Evolutionary conservation across 1,284 basidiomycete species (phyloP).

Genomic region (Apiotrichum brassicae): DNA sequence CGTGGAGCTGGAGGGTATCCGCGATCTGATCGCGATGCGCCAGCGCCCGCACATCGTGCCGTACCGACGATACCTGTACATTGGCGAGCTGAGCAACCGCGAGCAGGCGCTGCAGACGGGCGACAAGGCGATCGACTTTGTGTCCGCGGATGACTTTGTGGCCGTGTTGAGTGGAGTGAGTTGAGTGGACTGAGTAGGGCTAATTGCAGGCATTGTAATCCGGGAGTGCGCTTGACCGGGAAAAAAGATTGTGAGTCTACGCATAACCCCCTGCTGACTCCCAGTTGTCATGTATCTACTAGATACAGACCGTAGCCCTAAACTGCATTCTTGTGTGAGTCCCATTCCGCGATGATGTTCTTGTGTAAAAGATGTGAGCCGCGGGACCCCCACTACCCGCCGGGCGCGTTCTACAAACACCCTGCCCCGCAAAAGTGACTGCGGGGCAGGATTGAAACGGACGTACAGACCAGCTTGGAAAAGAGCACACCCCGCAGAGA

Average conservation of each 20-base stretch:
- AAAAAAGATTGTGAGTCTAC: too few relatives aligned
- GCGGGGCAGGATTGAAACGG: conserved; percentile 14
- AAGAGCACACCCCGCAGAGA: conserved; percentile 10
- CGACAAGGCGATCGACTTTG: conserved; percentile 18
- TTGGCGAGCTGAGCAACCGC: conserved; percentile 19
- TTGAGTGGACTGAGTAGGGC: too few relatives aligned
- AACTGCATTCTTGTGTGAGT: conserved; percentile 14
- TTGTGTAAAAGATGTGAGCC: conserved; percentile 24
- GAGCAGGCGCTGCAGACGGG: conserved; percentile 4
- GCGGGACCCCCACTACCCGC: conserved; percentile 2
- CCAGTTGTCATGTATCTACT: too few relatives aligned
- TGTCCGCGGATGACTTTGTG: conserved; percentile 28
- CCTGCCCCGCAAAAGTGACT: conserved; percentile 6
- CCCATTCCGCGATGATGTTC: conserved; percentile 19
- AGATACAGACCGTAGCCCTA: too few relatives aligned
- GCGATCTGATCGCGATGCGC: conserved; percentile 28
- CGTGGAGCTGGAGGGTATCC: conserved; percentile 21
- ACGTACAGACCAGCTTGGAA: conserved; percentile 18
- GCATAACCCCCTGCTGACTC: too few relatives aligned
- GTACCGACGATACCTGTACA: conserved; percentile 31
- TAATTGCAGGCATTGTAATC: too few relatives aligned
- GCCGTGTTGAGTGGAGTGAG: conserved; percentile 23
- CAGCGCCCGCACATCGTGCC: conserved; percentile 24
- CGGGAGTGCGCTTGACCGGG: too few relatives aligned
- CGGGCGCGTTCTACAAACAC: conserved; percentile 2